Percentiles rank a stretch among this genome's conserved stretches.
These are phyloP conservation scores for Pichia scutulata DNA, from an alignment of 805 yeast species.

Conservation along the genomic window DNA sequence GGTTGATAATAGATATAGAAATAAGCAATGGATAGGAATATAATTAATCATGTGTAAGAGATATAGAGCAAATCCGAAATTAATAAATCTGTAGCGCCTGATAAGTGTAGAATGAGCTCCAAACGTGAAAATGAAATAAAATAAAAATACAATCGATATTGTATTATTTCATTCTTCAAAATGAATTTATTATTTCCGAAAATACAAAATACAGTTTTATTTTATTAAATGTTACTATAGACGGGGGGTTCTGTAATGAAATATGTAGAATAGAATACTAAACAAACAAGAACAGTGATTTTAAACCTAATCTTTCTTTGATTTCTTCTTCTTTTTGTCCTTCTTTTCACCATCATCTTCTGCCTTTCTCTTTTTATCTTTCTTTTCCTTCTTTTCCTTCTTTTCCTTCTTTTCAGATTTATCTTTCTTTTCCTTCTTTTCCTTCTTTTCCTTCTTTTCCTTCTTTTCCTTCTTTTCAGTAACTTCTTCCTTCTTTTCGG, in stretches of 20 bases:
- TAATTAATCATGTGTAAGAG: too few relatives aligned
- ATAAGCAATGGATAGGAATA: neutral
- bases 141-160: too few relatives aligned
- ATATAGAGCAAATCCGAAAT: neutral
- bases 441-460: conserved; percentile 46
- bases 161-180: too few relatives aligned
- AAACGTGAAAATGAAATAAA: neutral
- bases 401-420: conserved; percentile 22
- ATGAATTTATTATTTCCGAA: neutral
- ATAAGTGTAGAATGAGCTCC: neutral
- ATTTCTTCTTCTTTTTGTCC: conserved; percentile 12
- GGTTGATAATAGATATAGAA: neutral
- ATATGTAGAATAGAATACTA: neutral
- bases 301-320: conserved; percentile 21
- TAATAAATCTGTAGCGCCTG: neutral
- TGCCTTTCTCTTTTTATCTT: conserved; percentile 4
- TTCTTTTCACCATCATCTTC: conserved; percentile 9
- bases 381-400: conserved; percentile 5
- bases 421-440: conserved; percentile 35
- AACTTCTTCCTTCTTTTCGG: conserved; percentile 34
- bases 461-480: conserved; percentile 38
- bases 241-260: neutral
- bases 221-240: neutral
- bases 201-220: neutral
- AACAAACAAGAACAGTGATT: neutral